phyloP scores from a whole-genome alignment of 108 stramenopile species.

The Licmophora abbreviata region DNA sequence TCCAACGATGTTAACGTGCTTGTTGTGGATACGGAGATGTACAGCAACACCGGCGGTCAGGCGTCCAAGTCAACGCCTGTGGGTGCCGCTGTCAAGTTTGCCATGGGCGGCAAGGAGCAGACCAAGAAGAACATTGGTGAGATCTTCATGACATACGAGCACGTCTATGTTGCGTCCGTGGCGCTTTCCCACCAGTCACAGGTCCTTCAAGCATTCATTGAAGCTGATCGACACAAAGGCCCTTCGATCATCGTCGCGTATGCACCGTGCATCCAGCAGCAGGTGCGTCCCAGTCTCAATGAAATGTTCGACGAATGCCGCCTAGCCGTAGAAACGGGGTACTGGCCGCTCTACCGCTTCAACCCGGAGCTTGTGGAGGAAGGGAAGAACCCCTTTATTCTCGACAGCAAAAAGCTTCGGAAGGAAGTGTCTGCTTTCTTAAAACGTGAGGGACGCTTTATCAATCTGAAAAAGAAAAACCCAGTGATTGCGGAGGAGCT shows the following conservation, averaged over 20 bases:
- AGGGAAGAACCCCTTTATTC: slow-evolving; percentile 51
- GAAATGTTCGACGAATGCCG: slow-evolving; percentile 51
- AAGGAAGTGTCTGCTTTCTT: slow-evolving; percentile 46
- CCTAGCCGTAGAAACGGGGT: slow-evolving; percentile 47
- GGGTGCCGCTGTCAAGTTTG: slow-evolving; percentile 50
- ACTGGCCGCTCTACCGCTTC: slow-evolving; percentile 52
- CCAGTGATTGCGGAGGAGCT: slow-evolving; percentile 54
- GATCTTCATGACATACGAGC: slow-evolving; percentile 66
- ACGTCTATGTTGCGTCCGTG: slow-evolving; percentile 58
- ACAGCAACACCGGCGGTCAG: slow-evolving; percentile 51
- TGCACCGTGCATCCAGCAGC: slow-evolving; percentile 50
- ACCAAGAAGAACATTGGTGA: slow-evolving; percentile 50
- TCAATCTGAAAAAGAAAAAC: slow-evolving; percentile 35
- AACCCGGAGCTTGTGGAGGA: slow-evolving; percentile 32
- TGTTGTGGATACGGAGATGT: slow-evolving; percentile 62
- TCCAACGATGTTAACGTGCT: slow-evolving; percentile 59
- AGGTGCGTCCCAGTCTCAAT: slow-evolving; percentile 40
- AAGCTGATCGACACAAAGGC: slow-evolving; percentile 50
- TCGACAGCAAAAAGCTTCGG: slow-evolving; percentile 54
- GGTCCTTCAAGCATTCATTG: slow-evolving; percentile 46
- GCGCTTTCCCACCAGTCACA: slow-evolving; percentile 45
- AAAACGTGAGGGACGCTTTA: slow-evolving; percentile 47
- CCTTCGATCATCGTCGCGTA: slow-evolving; percentile 53
- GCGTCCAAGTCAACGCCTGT: slow-evolving; percentile 45
- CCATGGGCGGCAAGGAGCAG: slow-evolving; percentile 44